Evolutionary conservation across 2,329 filamentous ascomycete species (phyloP), one percentile per base, ranked within the genome.

Genomic region (Ascochyta rabiei): DNA sequence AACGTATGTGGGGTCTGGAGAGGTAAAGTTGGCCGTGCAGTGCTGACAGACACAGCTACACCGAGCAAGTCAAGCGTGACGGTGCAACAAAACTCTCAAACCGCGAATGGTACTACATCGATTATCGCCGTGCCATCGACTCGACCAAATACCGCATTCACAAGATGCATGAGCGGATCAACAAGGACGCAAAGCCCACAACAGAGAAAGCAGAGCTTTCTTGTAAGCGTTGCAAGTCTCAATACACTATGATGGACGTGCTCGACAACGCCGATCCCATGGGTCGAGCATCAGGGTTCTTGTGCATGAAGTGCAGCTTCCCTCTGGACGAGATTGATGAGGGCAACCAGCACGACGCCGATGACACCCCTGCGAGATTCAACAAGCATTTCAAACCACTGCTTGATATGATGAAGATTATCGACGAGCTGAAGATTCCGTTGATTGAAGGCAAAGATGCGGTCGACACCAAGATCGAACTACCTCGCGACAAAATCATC

Each of bases 101-200:
- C 71, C 86, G 91, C 67, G 96, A 93, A 59, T 99, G 96, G 82
- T 99, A 96, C 79, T 99, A 91, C 77, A 93, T 99, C 73, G 93
- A 97, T 73, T 96, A 96, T 70, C 91, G 95, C 56, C 89, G 91
- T 53, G 91, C 93, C 31, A 91, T 99, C 69, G 95, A 99, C 77
- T 91, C 91, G 43, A 96, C 96, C 77, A 99, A 99, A 76, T 99
- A 90, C 84, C 89, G 91, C 59, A 87, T 96, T 46, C 93, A 93
- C 71, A 89, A 88, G 52, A 86, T 98, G 64, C 92, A 93, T 63
- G 93, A 93, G 73, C 87, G 89, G 49, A 91, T 98, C 55, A 93
- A 97, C 76, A 87, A 88, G 15, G 88, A 91, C 53, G 90, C 90
- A 15, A 87, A 90, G 16, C 88, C 91, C 0, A 89, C 88, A 9